Conservation (phyloP, 177 flowering plant genomes). For the Telopea speciosissima region DNA sequence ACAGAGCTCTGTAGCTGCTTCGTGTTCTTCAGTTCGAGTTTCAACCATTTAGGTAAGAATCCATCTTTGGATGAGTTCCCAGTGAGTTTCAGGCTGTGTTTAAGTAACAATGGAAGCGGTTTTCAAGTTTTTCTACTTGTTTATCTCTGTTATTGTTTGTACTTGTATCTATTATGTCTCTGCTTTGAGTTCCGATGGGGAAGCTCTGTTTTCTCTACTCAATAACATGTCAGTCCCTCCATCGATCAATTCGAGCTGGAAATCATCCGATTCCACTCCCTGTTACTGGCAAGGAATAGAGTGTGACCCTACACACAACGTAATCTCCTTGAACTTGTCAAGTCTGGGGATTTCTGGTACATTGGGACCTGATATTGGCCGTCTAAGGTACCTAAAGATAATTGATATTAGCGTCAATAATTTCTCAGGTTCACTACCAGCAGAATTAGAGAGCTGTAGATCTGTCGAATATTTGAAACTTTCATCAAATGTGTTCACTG, state of each 20-base stretch:
- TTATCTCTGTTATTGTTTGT: not conserved
- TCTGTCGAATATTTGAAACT: too few species aligned
- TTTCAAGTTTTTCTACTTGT: too few species aligned
- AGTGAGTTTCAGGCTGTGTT: too few species aligned
- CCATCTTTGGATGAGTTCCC: too few species aligned
- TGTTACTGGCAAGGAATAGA: conserved; percentile 14
- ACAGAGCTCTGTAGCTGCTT: too few species aligned
- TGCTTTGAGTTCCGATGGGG: conserved; percentile 9
- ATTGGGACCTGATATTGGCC: not conserved
- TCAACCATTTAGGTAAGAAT: too few species aligned
- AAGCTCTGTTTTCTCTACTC: conserved; percentile 10
- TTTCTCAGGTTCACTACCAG: too few species aligned
- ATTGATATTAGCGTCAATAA: too few species aligned
- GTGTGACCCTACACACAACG: not conserved
- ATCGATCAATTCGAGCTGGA: conserved; percentile 11
- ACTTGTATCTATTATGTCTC: not conserved
- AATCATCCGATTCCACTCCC: conserved; percentile 12
- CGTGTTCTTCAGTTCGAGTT: too few species aligned
- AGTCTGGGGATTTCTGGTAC: conserved; percentile 1
- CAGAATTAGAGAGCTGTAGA: too few species aligned
- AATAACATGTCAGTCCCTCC: conserved; percentile 2
- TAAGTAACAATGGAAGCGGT: too few species aligned
- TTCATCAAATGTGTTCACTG: too few species aligned
- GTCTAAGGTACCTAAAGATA: not conserved
- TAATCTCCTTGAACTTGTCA: not conserved